A percentile compares a stretch with the other conserved stretches of the same genome.
Conservation (phyloP, 1,284 basidiomycete genomes). For the Athelia sp. region DNA sequence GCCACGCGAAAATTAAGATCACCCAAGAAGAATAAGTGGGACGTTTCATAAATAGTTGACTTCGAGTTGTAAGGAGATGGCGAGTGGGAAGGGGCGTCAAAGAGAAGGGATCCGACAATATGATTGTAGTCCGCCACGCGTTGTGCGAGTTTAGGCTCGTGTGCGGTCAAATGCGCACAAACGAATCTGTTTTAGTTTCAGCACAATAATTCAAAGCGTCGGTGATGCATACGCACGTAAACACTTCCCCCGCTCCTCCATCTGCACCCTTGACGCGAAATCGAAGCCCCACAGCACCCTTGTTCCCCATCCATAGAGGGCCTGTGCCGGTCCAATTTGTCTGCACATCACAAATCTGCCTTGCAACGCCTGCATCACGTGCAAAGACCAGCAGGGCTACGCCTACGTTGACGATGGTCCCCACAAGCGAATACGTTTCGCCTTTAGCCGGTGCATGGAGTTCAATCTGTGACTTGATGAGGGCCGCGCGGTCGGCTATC, state of each 20-base stretch:
- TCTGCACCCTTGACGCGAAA: conserved; percentile 63
- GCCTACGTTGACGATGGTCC: conserved; percentile 73
- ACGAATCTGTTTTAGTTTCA: conserved; percentile 66
- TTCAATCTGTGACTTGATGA: conserved; percentile 70
- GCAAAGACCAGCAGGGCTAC: conserved; percentile 80
- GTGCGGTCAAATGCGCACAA: conserved; percentile 86
- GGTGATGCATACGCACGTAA: conserved; percentile 59
- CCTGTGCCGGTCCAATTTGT: conserved; percentile 76
- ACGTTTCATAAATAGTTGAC: conserved; percentile 73
- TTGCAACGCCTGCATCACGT: conserved; percentile 61
- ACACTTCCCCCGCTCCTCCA: conserved; percentile 62
- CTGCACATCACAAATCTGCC: conserved; percentile 60
- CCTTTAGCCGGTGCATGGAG: conserved; percentile 54
- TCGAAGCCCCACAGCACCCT: conserved; percentile 88
- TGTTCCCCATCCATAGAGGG: conserved; percentile 86
- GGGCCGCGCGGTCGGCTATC: conserved; percentile 53
- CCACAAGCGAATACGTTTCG: conserved; percentile 67
- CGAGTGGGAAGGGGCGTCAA: conserved; percentile 50
- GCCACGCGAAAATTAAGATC: conserved; percentile 88
- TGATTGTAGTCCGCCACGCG: conserved; percentile 80
- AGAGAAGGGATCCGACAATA: conserved; percentile 82
- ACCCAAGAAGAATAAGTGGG: conserved; percentile 83
- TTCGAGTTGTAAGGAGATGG: conserved; percentile 22
- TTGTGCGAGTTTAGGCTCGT: conserved; percentile 66
- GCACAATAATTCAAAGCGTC: conserved; percentile 3